These are phyloP conservation scores for Fusarium marasasianum DNA, from an alignment of 2,329 filamentous ascomycete genomes.

Conservation along the genomic window DNA sequence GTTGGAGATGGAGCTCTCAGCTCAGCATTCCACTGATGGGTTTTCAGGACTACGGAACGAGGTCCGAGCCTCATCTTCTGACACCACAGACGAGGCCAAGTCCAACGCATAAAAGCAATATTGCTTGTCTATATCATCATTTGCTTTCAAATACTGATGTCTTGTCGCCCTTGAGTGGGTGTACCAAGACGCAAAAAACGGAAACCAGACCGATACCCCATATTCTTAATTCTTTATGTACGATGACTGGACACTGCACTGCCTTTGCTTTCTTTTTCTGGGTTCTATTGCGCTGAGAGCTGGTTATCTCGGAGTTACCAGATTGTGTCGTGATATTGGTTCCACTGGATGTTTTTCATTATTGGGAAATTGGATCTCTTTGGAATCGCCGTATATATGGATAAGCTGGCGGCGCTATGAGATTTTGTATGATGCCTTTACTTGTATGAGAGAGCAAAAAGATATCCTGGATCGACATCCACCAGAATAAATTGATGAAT, in stretches of 20 bases:
- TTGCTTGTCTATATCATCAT: not conserved
- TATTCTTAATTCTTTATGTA: constrained; percentile 29
- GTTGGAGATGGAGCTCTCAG: constrained; percentile 43
- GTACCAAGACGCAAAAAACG: constrained; percentile 3
- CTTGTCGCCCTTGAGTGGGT: not conserved
- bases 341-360: constrained; percentile 6
- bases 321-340: constrained; percentile 13
- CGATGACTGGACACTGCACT: constrained; percentile 15
- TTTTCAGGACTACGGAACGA: constrained; percentile 50
- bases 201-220: constrained; percentile 31
- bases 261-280: not conserved
- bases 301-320: constrained; percentile 31
- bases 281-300: constrained; percentile 16
- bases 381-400: not conserved
- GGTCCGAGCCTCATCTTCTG: constrained; percentile 41
- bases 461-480: not conserved
- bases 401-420: constrained; percentile 14
- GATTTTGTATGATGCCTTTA: not conserved
- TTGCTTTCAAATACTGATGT: not conserved
- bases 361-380: constrained; percentile 5
- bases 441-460: not conserved
- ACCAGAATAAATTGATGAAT: constrained; percentile 19
- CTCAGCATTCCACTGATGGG: constrained; percentile 40
- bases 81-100: constrained; percentile 31
- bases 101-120: constrained; percentile 8